phyloP scores from a whole-genome alignment of 352 stramenopile species.

The Phytophthora pinifolia region DNA sequence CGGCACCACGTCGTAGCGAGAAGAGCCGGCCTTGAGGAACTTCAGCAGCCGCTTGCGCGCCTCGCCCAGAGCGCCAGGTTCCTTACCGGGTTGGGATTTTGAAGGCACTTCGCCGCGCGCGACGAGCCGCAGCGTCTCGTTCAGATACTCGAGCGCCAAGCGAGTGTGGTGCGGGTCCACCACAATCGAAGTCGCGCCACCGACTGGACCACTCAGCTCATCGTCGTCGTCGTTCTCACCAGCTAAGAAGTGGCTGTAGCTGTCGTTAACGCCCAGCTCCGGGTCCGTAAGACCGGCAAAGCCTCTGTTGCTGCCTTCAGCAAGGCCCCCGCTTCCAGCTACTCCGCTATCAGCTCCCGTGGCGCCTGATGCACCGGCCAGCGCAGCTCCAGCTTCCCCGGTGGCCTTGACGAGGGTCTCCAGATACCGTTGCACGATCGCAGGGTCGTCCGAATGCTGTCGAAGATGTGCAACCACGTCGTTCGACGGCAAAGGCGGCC shows the following conservation, averaged over 20 bases:
- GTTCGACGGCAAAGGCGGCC: slow-evolving; percentile 65
- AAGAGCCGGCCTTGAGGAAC: slow-evolving; percentile 77
- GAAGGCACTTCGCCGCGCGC: slow-evolving; percentile 68
- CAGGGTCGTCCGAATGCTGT: slow-evolving; percentile 67
- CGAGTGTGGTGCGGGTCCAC: slow-evolving; percentile 81
- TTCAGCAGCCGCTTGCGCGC: slow-evolving; percentile 78
- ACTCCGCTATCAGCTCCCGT: slow-evolving; percentile 8
- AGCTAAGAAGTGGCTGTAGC: slow-evolving; percentile 81
- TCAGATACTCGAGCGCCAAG: slow-evolving; percentile 84
- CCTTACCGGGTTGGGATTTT: slow-evolving; percentile 81
- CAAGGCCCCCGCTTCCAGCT: slow-evolving; percentile 5
- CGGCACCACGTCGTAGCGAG: slow-evolving; percentile 71
- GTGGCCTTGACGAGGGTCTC: slow-evolving; percentile 76
- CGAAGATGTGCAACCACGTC: slow-evolving; percentile 80
- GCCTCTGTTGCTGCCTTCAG: slow-evolving; percentile 28
- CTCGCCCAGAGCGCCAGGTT: slow-evolving; percentile 67
- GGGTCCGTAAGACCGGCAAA: slow-evolving; percentile 27
- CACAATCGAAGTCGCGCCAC: slow-evolving; percentile 28
- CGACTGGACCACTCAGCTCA: slow-evolving; percentile 28
- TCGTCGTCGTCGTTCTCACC: slow-evolving; percentile 65
- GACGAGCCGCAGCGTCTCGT: slow-evolving; percentile 81
- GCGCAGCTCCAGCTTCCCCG: slow-evolving; percentile 25
- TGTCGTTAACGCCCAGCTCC: slow-evolving; percentile 66
- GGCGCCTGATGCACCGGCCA: slow-evolving; percentile 7
- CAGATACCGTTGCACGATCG: slow-evolving; percentile 79